Percentiles rank a stretch among this genome's conserved stretches.
phyloP scores from a whole-genome alignment of 2,329 filamentous ascomycete genomes.

The Fusarium redolens region DNA sequence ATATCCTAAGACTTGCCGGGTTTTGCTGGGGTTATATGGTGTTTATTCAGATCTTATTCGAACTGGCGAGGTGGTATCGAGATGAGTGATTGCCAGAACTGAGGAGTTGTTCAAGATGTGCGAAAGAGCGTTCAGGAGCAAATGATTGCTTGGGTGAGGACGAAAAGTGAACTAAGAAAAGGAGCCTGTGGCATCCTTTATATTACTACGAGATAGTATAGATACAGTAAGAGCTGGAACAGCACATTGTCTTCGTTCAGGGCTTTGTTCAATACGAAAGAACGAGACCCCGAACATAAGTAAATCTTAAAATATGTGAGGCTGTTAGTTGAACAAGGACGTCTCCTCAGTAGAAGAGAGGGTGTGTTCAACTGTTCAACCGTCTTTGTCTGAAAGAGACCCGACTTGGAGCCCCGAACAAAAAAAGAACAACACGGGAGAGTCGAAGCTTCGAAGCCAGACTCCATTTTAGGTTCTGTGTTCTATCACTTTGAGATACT shows the following conservation, averaged over 20 bases:
- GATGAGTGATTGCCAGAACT: background rate
- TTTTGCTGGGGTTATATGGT: background rate
- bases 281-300: conserved; percentile 3
- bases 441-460: conserved; percentile 13
- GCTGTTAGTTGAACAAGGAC: conserved; percentile 20
- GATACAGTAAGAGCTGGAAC: background rate
- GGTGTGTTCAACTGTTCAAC: conserved; percentile 12
- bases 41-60: background rate
- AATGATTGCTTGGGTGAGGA: background rate
- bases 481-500: conserved; percentile 11
- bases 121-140: background rate
- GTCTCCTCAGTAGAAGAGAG: background rate
- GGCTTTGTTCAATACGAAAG: conserved; percentile 26
- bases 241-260: conserved; percentile 12
- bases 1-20: background rate
- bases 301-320: background rate
- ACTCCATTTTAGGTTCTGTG: conserved; percentile 23
- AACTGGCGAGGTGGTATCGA: background rate
- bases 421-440: conserved; percentile 4
- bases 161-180: background rate
- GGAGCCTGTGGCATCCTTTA: background rate
- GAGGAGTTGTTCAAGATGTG: background rate
- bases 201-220: conserved; percentile 18
- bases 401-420: background rate
- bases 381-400: conserved; percentile 26